Evolutionary conservation across 495 filamentous ascomycete species (phyloP).

Genomic region (Friedmanniomyces endolithicus): DNA sequence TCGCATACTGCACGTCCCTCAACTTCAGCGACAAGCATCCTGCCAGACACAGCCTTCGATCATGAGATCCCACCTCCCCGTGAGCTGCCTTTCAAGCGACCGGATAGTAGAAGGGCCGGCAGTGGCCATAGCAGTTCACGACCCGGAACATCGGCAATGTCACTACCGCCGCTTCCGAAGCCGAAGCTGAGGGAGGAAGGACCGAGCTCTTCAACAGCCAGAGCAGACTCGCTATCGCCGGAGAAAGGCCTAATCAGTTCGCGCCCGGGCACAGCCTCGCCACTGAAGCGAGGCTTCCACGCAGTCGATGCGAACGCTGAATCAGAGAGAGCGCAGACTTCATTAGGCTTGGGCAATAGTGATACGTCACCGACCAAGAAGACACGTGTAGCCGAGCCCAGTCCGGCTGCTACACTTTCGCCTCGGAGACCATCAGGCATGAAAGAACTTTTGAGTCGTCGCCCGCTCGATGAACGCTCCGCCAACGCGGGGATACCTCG

Average conservation of each 20-base stretch:
- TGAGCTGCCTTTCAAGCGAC: constrained; percentile 28
- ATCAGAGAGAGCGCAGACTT: background rate
- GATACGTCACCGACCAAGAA: constrained; percentile 1
- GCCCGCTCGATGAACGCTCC: background rate
- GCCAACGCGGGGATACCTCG: constrained; percentile 3
- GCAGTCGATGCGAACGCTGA: background rate
- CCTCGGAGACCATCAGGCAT: constrained; percentile 3
- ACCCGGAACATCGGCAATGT: constrained; percentile 10
- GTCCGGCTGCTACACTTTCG: background rate
- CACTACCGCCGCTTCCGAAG: constrained; percentile 20
- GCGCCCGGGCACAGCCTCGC: constrained; percentile 4
- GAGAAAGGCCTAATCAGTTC: background rate
- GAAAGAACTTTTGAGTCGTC: constrained; percentile 2
- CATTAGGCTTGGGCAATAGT: background rate
- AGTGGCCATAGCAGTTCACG: constrained; percentile 11
- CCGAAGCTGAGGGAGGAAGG: constrained; percentile 18
- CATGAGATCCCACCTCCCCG: constrained; percentile 28
- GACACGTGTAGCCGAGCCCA: background rate
- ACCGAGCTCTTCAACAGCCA: background rate
- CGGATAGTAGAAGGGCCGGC: background rate
- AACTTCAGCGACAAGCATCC: background rate
- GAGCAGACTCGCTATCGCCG: background rate
- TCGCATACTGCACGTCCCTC: background rate
- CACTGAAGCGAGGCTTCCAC: constrained; percentile 10
- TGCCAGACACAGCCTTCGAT: background rate